Evolutionary conservation across 176 grass and related monocot species (phyloP).

Genomic region (Chrysopogon serrulatus): DNA sequence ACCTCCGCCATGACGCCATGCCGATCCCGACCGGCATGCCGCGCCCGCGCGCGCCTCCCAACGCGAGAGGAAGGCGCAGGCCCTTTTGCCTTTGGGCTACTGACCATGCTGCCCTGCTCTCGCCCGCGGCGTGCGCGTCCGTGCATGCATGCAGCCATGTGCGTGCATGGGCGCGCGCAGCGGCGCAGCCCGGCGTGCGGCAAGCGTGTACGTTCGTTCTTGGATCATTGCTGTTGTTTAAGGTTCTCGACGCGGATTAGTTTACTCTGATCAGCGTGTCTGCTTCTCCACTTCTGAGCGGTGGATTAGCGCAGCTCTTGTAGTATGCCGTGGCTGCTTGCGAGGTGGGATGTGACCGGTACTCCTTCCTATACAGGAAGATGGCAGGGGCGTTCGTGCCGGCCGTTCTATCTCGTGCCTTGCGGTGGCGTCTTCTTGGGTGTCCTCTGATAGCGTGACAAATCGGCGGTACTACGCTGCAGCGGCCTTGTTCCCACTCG

Average conservation of each 20-base stretch:
- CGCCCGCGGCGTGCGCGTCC: background rate
- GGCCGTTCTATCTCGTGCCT: conserved; percentile 31
- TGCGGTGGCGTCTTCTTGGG: conserved; percentile 24
- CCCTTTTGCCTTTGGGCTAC: background rate
- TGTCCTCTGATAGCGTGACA: background rate
- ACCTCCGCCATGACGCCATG: background rate
- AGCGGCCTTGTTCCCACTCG: background rate
- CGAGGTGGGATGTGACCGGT: background rate
- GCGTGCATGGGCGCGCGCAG: background rate
- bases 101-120: background rate
- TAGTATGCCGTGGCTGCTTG: background rate
- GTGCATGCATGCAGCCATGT: background rate
- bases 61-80: background rate
- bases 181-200: background rate
- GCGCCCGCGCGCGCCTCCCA: conserved; percentile 1
- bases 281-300: background rate
- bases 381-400: background rate
- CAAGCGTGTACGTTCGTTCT: conserved; percentile 17
- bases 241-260: background rate
- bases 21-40: background rate
- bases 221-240: conserved; percentile 22
- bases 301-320: background rate
- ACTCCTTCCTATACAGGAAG: background rate
- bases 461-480: background rate
- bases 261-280: background rate